Conservation (phyloP, 208 protist genomes). For the Crithidia thermophila region DNA sequence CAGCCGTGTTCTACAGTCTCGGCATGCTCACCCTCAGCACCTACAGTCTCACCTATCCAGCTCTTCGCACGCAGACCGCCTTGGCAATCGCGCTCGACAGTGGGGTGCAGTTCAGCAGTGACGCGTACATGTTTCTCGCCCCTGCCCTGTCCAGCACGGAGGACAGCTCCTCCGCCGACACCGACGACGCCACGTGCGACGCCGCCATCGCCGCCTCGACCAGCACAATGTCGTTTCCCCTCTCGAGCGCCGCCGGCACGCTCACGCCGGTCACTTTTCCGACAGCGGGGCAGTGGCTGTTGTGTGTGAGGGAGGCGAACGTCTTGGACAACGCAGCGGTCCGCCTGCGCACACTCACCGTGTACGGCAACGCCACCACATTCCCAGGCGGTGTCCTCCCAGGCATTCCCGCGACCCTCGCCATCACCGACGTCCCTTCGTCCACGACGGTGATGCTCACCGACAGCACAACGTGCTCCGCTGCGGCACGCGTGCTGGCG, state of each 20-base stretch:
- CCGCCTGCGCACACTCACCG: constrained; percentile 36
- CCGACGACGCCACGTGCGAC: constrained; percentile 8
- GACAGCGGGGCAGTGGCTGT: constrained; percentile 40
- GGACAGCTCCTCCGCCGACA: background rate
- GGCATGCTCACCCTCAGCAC: constrained; percentile 28
- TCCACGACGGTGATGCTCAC: constrained; percentile 36
- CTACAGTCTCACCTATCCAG: constrained; percentile 54
- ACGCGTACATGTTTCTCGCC: constrained; percentile 39
- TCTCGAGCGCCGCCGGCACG: constrained; percentile 12
- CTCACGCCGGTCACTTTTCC: constrained; percentile 41
- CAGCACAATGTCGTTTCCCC: constrained; percentile 29
- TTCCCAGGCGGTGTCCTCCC: constrained; percentile 42
- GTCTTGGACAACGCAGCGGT: constrained; percentile 27
- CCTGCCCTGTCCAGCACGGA: constrained; percentile 5
- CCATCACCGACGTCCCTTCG: constrained; percentile 36
- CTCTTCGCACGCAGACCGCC: constrained; percentile 37
- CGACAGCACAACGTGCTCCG: constrained; percentile 16
- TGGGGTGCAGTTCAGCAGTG: constrained; percentile 35
- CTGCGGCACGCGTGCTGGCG: constrained; percentile 24
- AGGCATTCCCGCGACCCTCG: constrained; percentile 29
- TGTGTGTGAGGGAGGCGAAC: constrained; percentile 49
- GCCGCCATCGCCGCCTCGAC: constrained; percentile 16
- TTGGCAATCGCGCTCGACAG: constrained; percentile 43
- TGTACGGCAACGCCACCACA: constrained; percentile 51
- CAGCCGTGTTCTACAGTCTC: constrained; percentile 37